Evolutionary conservation across 169 alveolate genomes (phyloP), one percentile per base, ranked within the genome.

Genomic region (Plasmodium malariae): DNA sequence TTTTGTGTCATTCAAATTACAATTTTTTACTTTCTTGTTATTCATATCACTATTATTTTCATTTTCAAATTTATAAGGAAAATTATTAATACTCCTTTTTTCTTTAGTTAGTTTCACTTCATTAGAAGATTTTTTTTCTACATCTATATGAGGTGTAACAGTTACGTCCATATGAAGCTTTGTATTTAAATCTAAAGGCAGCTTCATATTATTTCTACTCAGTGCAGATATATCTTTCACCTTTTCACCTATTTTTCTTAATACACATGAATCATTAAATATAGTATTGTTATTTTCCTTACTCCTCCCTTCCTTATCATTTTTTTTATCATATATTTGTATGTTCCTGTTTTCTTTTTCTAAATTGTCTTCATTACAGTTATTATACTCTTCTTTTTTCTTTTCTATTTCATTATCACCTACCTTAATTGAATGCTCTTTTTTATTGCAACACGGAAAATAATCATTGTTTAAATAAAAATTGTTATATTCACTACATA

Each of bases 221-320:
- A 57, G n/a, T 5, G 67, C 4, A 30, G 54, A 34, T 21, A n/a
- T 28, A 48, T n/a, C 74, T 36, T 74, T 74, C 67, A 74, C 3
- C 37, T 60, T 60, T 59, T 57, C 88, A 48, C 26, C 21, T 43
- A 73, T 43, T 14, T 73, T 73, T 73, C 34, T 36, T 54, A 73
- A 28, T 9, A 45, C 32, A 32, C 62, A 69, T 24, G 9, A 34
- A 37, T 45, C 12, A 9, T 73, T 73, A 26, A 19, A 19, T 71
- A 48, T 49, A 5, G 37, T 26, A 28, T 14, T 68, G 14, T 36
- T 19, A 17, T 68, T 68, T 26, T 36, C 36, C 21, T 19, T 21
- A 54, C 40, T 17, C 21, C 54, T 2, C 40, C 40, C 19, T 24
- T 48, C 0, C 59, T 19, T 30, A 14, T 68, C 63, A 26, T 68